These are phyloP conservation scores for Metroxylon sagu DNA, from an alignment of 176 grass and related monocot species.

Conservation along the genomic window DNA sequence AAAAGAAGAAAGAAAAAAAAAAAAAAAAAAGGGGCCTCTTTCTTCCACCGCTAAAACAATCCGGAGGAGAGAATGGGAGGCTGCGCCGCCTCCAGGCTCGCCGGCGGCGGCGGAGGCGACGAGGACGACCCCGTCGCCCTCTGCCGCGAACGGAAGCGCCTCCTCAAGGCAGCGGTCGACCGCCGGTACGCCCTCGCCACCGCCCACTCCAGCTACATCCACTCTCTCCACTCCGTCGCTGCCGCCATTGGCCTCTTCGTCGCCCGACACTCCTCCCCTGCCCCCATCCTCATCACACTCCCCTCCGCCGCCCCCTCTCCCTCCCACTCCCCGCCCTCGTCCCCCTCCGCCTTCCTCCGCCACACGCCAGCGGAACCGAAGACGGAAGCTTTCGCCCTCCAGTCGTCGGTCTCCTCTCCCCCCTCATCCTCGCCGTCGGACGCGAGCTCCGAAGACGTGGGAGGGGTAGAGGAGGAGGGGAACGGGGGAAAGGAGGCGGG, in stretches of 20 bases:
- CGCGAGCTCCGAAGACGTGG: neutral
- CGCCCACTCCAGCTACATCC: slow-evolving; percentile 55
- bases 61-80: slow-evolving; percentile 43
- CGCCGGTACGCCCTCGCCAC: slow-evolving; percentile 50
- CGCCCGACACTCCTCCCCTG: slow-evolving; percentile 67
- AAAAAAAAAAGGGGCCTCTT: no score
- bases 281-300: slow-evolving; percentile 75
- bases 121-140: slow-evolving; percentile 64
- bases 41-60: neutral
- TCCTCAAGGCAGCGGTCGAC: slow-evolving; percentile 67
- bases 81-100: slow-evolving; percentile 82
- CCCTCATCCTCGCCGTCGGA: neutral
- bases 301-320: slow-evolving; percentile 30
- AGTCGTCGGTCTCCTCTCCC: neutral
- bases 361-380: slow-evolving; percentile 19
- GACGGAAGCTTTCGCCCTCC: slow-evolving; percentile 21
- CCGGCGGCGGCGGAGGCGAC: slow-evolving; percentile 27
- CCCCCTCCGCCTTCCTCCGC: neutral
- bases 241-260: slow-evolving; percentile 73
- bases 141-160: slow-evolving; percentile 79
- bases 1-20: no score
- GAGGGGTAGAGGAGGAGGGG: neutral
- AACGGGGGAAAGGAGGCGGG: slow-evolving; percentile 32
- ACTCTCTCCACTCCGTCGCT: slow-evolving; percentile 57
- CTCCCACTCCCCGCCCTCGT: slow-evolving; percentile 19